Base-by-base conservation (phyloP, 2,329 filamentous ascomycete genomes). In the Ambrosiella cleistominuta region DNA sequence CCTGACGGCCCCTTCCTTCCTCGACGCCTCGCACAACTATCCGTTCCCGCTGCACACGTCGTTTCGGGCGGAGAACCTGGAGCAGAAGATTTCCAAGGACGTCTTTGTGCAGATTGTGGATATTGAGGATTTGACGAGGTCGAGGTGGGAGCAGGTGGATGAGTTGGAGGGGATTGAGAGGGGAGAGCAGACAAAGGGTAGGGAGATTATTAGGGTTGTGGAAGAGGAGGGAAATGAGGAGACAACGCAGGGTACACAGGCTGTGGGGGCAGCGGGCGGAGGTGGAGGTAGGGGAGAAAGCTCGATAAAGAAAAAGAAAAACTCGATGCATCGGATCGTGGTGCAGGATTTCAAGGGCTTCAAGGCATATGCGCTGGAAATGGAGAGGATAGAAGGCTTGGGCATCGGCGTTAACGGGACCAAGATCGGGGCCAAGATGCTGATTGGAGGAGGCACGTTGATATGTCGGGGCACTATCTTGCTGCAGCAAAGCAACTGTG, bases 91-190 rank as follows among this genome's bases (percentile, higher is more conserved):
- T 0, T 61, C 71, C 0, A 75, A 75, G 1, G 79, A 87, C 38
- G 74, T 91, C 0, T 74, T 84, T 2, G 83, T 93, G 1, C 93
- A 97, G 68, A 79, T 97, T 0, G 72, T 95, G 1, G 89, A 94
- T 64, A 75, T 97, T 7, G 85, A 95, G 66, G 90, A 97, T 66
- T 77, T 97, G 17, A 78, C 83, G 1, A 76, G 79, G 56, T 88
- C 85, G 64, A 78, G 85, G 56, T 95, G 90, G 88, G 84, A 88
- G 62, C 88, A 96, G 68, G 78, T 95, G 38, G 88, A 96, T 68
- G 81, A 83, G 39, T 80, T 93, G 6, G 86, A 91, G 68, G 78
- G 82, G 49, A 74, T 82, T 50, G 81, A 85, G 65, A 76, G 85
- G 11, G 87, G 87, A 0, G 86, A 91, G 70, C 79, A 74, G 62